Evolutionary conservation across 495 filamentous ascomycete species (phyloP).

Genomic region (Daldinia loculata): DNA sequence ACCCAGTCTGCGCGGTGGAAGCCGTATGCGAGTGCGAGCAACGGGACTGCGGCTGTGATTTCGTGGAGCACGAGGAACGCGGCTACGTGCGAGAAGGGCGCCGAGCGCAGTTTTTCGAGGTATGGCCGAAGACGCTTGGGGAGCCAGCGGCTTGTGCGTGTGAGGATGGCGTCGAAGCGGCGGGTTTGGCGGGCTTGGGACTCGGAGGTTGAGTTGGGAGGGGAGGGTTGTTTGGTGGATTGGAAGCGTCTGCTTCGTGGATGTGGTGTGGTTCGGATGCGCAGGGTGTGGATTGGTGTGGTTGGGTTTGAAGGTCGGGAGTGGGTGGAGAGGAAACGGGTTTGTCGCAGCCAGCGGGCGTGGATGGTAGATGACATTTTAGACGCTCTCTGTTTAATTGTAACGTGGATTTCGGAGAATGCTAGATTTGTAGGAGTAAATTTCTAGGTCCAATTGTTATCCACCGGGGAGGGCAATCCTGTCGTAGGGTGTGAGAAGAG

Average conservation of each 20-base stretch:
- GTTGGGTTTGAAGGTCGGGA: not conserved
- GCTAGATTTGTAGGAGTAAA: not conserved
- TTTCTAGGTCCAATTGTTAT: not conserved
- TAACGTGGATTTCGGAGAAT: not conserved
- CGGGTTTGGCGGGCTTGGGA: slow-evolving; percentile 27
- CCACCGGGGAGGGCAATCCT: not conserved
- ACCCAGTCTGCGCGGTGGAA: slow-evolving; percentile 82
- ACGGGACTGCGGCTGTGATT: slow-evolving; percentile 81
- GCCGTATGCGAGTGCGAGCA: slow-evolving; percentile 74
- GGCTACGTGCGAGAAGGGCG: slow-evolving; percentile 82
- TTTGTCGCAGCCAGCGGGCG: slow-evolving; percentile 5
- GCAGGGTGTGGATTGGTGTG: not conserved
- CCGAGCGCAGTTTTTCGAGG: slow-evolving; percentile 71
- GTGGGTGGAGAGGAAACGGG: slow-evolving; percentile 5
- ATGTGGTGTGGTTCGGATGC: not conserved
- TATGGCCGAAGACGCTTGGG: slow-evolving; percentile 66
- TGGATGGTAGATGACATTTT: not conserved
- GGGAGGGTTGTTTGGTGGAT: slow-evolving; percentile 29
- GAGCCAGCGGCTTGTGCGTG: slow-evolving; percentile 66
- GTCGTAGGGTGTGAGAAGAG: not conserved
- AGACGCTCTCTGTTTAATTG: not conserved
- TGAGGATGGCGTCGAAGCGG: slow-evolving; percentile 33
- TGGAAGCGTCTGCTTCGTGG: slow-evolving; percentile 32
- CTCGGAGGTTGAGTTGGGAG: not conserved
- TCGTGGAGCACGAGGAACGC: slow-evolving; percentile 94